These are phyloP conservation scores for Ophiostoma sp. DNA, from an alignment of 2,329 filamentous ascomycete species.

Conservation along the genomic window DNA sequence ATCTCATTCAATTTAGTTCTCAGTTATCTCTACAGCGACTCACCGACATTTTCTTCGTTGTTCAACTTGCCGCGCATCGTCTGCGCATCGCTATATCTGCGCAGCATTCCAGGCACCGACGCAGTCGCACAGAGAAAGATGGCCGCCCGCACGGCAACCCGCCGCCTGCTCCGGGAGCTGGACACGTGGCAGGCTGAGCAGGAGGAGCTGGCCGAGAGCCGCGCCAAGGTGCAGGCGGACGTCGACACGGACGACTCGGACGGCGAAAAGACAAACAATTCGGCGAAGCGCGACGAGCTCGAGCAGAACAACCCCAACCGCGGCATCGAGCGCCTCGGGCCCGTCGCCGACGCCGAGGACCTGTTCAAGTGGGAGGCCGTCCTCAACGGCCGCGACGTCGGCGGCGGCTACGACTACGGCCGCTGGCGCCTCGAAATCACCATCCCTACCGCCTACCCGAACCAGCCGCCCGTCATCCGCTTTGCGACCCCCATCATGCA, in stretches of 20 bases:
- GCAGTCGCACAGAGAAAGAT: neutral
- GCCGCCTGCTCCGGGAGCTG: slow-evolving; percentile 55
- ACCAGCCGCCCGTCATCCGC: slow-evolving; percentile 66
- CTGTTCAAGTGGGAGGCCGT: slow-evolving; percentile 56
- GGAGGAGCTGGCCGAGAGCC: slow-evolving; percentile 28
- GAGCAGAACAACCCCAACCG: slow-evolving; percentile 24
- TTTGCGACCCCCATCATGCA: slow-evolving; percentile 85
- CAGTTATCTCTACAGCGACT: too few relatives aligned
- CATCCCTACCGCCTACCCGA: slow-evolving; percentile 73
- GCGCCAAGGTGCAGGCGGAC: neutral
- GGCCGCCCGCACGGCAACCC: slow-evolving; percentile 46
- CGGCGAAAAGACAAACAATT: neutral
- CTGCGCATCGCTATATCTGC: too few relatives aligned
- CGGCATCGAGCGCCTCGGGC: slow-evolving; percentile 56
- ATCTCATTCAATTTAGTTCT: neutral
- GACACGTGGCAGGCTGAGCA: slow-evolving; percentile 48
- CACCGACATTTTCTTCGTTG: neutral
- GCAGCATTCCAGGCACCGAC: neutral
- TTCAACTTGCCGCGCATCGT: too few relatives aligned
- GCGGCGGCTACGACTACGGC: slow-evolving; percentile 58
- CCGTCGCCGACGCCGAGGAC: slow-evolving; percentile 46
- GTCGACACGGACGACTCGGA: slow-evolving; percentile 12
- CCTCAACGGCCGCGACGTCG: slow-evolving; percentile 53
- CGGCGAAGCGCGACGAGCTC: neutral
- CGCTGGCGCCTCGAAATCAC: slow-evolving; percentile 76